Percentiles rank a stretch among this genome's conserved stretches.
These are phyloP conservation scores for Alloteropsis semialata DNA, from an alignment of 176 grass and related monocot genomes.

Conservation along the genomic window DNA sequence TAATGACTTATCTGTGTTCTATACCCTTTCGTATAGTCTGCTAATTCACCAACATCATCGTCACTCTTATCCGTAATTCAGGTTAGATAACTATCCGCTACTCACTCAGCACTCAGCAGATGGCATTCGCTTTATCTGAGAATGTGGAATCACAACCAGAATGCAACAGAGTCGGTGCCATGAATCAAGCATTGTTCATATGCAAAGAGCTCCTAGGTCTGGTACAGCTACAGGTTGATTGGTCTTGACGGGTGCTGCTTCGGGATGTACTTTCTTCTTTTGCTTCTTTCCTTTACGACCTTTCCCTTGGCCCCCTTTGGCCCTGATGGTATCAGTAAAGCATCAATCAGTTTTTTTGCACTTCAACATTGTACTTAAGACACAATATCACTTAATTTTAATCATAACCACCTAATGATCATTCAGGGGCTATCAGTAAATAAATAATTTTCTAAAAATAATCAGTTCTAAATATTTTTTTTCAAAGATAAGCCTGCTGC, in stretches of 20 bases:
- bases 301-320: slow-evolving; percentile 41
- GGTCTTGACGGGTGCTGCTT: neutral
- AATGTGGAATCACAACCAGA: neutral
- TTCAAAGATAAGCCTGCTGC: neutral
- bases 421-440: neutral
- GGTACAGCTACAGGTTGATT: slow-evolving; percentile 2
- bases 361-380: neutral
- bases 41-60: neutral
- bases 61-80: neutral
- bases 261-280: slow-evolving; percentile 42
- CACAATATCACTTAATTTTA: neutral
- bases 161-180: neutral
- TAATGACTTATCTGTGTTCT: neutral
- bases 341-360: neutral
- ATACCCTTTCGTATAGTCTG: neutral
- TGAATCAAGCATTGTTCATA: slow-evolving; percentile 22
- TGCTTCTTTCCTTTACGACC: slow-evolving; percentile 48
- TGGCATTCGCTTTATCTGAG: neutral
- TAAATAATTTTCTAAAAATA: neutral
- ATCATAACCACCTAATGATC: neutral
- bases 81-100: neutral
- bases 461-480: neutral
- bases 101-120: neutral
- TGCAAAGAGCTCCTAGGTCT: slow-evolving; percentile 76
- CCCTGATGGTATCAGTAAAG: slow-evolving; percentile 7